Conservation (phyloP, 495 filamentous ascomycete genomes). For the Penicillium verhagenii region DNA sequence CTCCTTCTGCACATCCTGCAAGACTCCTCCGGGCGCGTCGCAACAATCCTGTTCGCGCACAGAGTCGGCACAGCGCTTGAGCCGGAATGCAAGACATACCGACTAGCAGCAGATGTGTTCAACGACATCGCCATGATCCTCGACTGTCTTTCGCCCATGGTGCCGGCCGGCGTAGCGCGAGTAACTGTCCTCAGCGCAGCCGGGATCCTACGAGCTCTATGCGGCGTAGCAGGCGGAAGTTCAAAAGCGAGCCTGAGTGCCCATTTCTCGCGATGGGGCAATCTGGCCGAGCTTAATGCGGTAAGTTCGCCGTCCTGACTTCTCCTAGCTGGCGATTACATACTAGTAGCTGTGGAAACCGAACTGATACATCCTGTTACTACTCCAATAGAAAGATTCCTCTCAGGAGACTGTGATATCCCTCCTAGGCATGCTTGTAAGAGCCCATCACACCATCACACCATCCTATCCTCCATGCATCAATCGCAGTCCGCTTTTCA, state of each 20-base stretch:
- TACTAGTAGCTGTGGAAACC: too few species aligned
- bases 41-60: slow-evolving; percentile 90
- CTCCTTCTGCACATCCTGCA: slow-evolving; percentile 84
- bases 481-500: too few species aligned
- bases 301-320: slow-evolving; percentile 42
- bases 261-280: slow-evolving; percentile 87
- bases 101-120: slow-evolving; percentile 86
- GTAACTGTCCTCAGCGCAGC: slow-evolving; percentile 70
- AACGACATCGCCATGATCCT: slow-evolving; percentile 90
- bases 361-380: too few species aligned
- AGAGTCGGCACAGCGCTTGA: slow-evolving; percentile 82
- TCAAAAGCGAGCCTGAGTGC: slow-evolving; percentile 89
- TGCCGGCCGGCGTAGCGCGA: slow-evolving; percentile 62
- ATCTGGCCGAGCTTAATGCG: slow-evolving; percentile 90
- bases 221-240: slow-evolving; percentile 85
- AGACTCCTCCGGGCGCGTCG: slow-evolving; percentile 79
- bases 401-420: slow-evolving; percentile 95
- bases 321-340: too few species aligned
- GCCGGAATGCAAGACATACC: slow-evolving; percentile 92
- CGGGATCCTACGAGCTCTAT: slow-evolving; percentile 76
- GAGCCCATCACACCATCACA: slow-evolving; percentile 18
- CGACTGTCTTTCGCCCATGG: slow-evolving; percentile 79
- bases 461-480: too few species aligned
- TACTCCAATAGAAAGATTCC: slow-evolving; percentile 82
- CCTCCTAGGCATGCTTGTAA: slow-evolving; percentile 81